A percentile compares a stretch with the other conserved stretches of the same genome.
These are phyloP conservation scores for Aspergillus haitiensis DNA, from an alignment of 495 filamentous ascomycete genomes.

Conservation along the genomic window DNA sequence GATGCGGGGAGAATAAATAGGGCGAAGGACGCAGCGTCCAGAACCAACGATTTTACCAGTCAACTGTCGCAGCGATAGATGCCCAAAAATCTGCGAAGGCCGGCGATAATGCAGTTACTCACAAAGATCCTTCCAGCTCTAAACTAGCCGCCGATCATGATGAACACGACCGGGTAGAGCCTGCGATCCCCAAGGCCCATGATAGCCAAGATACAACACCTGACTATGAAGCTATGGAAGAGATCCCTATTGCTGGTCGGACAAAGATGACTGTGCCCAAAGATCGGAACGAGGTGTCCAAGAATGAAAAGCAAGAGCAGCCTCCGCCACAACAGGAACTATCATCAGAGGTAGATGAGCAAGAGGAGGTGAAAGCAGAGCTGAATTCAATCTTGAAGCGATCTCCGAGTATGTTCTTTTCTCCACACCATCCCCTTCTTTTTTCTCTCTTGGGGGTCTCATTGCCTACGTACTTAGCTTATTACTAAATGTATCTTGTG, in stretches of 20 bases:
- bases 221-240: conserved; percentile 32
- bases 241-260: conserved; percentile 63
- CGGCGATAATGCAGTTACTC: conserved; percentile 30
- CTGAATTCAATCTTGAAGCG: conserved; percentile 76
- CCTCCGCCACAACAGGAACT: conserved; percentile 1
- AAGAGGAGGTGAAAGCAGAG: conserved; percentile 52
- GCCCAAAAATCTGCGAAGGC: conserved; percentile 37
- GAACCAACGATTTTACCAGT: conserved; percentile 52
- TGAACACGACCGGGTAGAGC: conserved; percentile 54
- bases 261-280: conserved; percentile 59
- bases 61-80: conserved; percentile 51
- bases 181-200: conserved; percentile 29
- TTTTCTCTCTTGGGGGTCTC: conserved; percentile 3
- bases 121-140: conserved; percentile 35
- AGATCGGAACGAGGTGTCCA: conserved; percentile 34
- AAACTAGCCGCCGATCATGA: conserved; percentile 35
- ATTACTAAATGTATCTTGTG: background rate
- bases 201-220: background rate
- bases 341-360: conserved; percentile 27
- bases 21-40: conserved; percentile 44
- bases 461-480: background rate
- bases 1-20: conserved; percentile 24
- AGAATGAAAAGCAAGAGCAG: conserved; percentile 25
- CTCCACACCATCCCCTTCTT: background rate
- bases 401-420: conserved; percentile 64